These are phyloP conservation scores for Cucumis cinereus DNA, from an alignment of 306 rosid species.

Conservation along the genomic window DNA sequence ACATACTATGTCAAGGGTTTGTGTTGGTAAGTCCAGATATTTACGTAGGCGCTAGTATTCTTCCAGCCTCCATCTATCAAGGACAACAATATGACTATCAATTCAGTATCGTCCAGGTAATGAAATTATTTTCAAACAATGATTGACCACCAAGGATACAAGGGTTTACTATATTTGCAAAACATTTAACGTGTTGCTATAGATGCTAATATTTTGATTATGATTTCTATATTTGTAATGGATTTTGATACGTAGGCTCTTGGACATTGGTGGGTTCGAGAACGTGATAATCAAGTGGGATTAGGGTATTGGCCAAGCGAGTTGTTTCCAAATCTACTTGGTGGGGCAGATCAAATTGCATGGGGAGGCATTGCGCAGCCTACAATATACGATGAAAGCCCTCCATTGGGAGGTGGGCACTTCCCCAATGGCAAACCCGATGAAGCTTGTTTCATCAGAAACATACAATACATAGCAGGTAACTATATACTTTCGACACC, in stretches of 20 bases:
- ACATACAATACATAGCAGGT: not conserved
- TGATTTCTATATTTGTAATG: too few species aligned
- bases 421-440: not conserved
- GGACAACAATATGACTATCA: not conserved
- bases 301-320: slow-evolving; percentile 21
- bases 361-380: slow-evolving; percentile 14
- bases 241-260: not conserved
- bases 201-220: too few species aligned
- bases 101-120: slow-evolving; percentile 1
- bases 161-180: too few species aligned
- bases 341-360: slow-evolving; percentile 3
- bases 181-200: too few species aligned
- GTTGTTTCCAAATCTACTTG: not conserved
- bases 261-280: slow-evolving; percentile 15
- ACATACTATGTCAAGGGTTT: slow-evolving; percentile 3
- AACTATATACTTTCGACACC: not conserved
- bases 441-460: not conserved
- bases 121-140: too few species aligned
- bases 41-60: not conserved
- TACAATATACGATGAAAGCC: not conserved
- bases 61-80: not conserved
- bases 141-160: too few species aligned
- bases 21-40: not conserved
- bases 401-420: slow-evolving; percentile 16
- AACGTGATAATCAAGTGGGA: too few species aligned